These are phyloP conservation scores for Mycena chlorophos DNA, from an alignment of 768 basidiomycete species.

Conservation along the genomic window DNA sequence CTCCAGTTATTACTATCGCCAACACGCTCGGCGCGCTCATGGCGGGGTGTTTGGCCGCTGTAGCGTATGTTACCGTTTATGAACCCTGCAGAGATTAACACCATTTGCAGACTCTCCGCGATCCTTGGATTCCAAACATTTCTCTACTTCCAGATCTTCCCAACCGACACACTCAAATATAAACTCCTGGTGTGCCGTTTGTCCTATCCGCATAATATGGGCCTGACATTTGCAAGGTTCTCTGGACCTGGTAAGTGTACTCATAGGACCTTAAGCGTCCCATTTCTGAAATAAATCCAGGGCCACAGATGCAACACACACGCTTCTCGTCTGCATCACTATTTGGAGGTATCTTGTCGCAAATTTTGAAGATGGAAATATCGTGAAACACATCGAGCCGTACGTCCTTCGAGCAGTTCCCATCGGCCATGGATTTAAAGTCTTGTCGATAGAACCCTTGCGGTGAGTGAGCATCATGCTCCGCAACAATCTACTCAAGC, in stretches of 20 bases:
- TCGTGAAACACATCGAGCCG: not conserved
- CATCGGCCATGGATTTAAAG: not conserved
- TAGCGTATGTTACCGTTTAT: too few species aligned
- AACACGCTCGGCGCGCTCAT: too few species aligned
- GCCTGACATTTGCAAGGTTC: constrained; percentile 6
- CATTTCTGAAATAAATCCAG: not conserved
- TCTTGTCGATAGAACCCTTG: not conserved
- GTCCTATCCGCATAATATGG: not conserved
- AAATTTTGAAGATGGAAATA: not conserved
- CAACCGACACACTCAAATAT: constrained; percentile 5
- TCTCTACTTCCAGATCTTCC: constrained; percentile 9
- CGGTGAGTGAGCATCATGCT: not conserved
- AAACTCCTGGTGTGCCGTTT: constrained; percentile 7
- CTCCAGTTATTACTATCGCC: too few species aligned
- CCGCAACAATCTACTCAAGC: not conserved
- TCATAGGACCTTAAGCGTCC: not conserved
- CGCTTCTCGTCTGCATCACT: constrained; percentile 7
- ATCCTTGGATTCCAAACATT: constrained; percentile 12
- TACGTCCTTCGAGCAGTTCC: not conserved
- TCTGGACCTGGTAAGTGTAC: constrained; percentile 5
- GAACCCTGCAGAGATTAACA: too few species aligned
- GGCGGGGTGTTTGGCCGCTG: too few species aligned
- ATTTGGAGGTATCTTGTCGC: constrained; percentile 2
- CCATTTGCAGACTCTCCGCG: constrained; percentile 7
- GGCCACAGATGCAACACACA: constrained; percentile 6